Conservation (phyloP, 208 protist genomes). For the Kentomonas sorsogonicus region DNA sequence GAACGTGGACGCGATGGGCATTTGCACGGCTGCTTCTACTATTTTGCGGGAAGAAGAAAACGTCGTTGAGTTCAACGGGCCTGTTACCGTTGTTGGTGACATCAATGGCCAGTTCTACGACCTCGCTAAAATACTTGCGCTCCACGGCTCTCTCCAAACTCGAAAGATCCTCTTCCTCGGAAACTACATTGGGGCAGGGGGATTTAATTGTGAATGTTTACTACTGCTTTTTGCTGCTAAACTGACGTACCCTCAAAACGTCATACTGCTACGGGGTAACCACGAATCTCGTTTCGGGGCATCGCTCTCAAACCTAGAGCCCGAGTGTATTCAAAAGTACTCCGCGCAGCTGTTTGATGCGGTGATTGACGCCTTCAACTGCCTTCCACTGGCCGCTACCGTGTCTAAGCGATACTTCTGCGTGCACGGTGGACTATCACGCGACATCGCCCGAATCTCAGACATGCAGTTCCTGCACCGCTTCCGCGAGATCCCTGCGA, state of each 20-base stretch:
- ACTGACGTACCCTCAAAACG: conserved; percentile 74
- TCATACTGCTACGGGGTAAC: conserved; percentile 93
- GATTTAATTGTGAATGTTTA: conserved; percentile 96
- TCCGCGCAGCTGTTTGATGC: conserved; percentile 39
- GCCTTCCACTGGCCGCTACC: conserved; percentile 95
- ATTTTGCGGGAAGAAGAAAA: conserved; percentile 60
- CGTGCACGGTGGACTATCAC: conserved; percentile 97
- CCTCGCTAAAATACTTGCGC: conserved; percentile 73
- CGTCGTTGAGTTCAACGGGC: conserved; percentile 36
- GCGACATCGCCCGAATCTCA: conserved; percentile 90
- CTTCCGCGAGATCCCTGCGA: conserved; percentile 97
- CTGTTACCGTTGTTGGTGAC: conserved; percentile 90
- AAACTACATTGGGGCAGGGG: conserved; percentile 97
- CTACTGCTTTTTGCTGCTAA: conserved; percentile 96
- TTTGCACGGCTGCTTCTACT: conserved; percentile 47
- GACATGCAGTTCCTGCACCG: conserved; percentile 93
- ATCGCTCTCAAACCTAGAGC: conserved; percentile 87
- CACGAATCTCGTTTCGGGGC: conserved; percentile 88
- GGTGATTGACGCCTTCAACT: conserved; percentile 91
- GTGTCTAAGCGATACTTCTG: conserved; percentile 99
- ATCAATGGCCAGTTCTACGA: conserved; percentile 94
- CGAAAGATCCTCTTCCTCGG: conserved; percentile 98
- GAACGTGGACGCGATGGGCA: conserved; percentile 40
- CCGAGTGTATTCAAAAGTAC: conserved; percentile 94
- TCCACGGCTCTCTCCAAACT: conserved; percentile 48